Conservation (phyloP, 495 filamentous ascomycete species). For the Parathielavia hyrcaniae region DNA sequence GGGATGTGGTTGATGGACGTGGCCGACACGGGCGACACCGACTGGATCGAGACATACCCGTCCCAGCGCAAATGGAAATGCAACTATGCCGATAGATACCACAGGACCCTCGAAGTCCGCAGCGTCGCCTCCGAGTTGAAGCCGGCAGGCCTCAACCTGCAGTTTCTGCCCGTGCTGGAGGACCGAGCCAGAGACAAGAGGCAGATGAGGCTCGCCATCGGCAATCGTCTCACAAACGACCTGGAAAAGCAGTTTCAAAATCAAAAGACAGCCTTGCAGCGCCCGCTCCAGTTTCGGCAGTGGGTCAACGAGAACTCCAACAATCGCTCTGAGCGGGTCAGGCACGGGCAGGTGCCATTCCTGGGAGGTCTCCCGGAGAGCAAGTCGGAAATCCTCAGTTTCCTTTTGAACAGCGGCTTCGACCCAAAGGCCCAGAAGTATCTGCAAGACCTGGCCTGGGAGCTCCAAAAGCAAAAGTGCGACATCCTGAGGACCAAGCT, state of each 20-base stretch:
- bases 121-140: slow-evolving; percentile 55
- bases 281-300: slow-evolving; percentile 44
- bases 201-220: slow-evolving; percentile 51
- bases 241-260: slow-evolving; percentile 55
- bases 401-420: slow-evolving; percentile 62
- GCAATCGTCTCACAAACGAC: slow-evolving; percentile 51
- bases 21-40: slow-evolving; percentile 34
- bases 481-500: slow-evolving; percentile 53
- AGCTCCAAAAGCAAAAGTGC: slow-evolving; percentile 51
- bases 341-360: slow-evolving; percentile 36
- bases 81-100: slow-evolving; percentile 45
- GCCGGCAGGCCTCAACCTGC: slow-evolving; percentile 63
- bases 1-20: slow-evolving; percentile 79
- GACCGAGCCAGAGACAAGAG: slow-evolving; percentile 51
- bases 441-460: slow-evolving; percentile 52
- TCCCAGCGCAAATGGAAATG: slow-evolving; percentile 77
- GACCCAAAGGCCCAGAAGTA: slow-evolving; percentile 51
- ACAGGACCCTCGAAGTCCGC: slow-evolving; percentile 67
- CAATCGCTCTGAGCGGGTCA: slow-evolving; percentile 33
- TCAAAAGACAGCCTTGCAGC: slow-evolving; percentile 52
- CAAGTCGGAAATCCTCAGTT: slow-evolving; percentile 46
- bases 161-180: slow-evolving; percentile 71
- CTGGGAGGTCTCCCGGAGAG: slow-evolving; percentile 49
- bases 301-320: slow-evolving; percentile 50
- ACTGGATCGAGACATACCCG: slow-evolving; percentile 72